phyloP scores from a whole-genome alignment of 345 rosid genomes.

The Microcos paniculata region DNA sequence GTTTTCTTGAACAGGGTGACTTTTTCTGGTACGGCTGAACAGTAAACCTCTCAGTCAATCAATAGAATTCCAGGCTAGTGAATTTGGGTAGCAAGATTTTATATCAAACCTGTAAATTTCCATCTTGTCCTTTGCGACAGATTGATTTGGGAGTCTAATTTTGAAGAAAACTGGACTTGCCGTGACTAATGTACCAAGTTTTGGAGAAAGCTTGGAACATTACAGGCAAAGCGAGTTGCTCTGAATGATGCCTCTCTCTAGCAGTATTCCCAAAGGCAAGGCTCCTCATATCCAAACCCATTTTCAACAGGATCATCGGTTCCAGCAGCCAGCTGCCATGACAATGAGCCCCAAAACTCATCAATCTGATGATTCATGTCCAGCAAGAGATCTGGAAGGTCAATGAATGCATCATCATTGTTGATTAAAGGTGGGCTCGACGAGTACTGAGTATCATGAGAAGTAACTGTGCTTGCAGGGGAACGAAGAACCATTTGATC shows the following conservation, averaged over 20 bases:
- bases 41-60: not conserved
- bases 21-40: not conserved
- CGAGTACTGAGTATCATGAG: slow-evolving; percentile 36
- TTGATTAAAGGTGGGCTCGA: slow-evolving; percentile 19
- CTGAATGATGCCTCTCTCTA: not conserved
- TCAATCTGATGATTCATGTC: slow-evolving; percentile 37
- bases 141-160: not conserved
- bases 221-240: not conserved
- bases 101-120: not conserved
- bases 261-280: slow-evolving; percentile 11
- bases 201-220: not conserved
- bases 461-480: slow-evolving; percentile 29
- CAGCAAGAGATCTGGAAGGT: slow-evolving; percentile 63
- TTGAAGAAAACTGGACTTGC: not conserved
- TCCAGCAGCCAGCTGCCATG: slow-evolving; percentile 33
- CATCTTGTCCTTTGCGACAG: not conserved
- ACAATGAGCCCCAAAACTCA: slow-evolving; percentile 44
- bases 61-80: not conserved
- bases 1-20: not conserved
- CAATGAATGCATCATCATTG: slow-evolving; percentile 60
- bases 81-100: not conserved
- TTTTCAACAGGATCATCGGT: slow-evolving; percentile 15
- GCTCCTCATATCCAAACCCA: not conserved
- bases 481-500: slow-evolving; percentile 26
- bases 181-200: not conserved